These are phyloP conservation scores for Aureobasidium subglaciale DNA, from an alignment of 2,329 filamentous ascomycete species.

Conservation along the genomic window DNA sequence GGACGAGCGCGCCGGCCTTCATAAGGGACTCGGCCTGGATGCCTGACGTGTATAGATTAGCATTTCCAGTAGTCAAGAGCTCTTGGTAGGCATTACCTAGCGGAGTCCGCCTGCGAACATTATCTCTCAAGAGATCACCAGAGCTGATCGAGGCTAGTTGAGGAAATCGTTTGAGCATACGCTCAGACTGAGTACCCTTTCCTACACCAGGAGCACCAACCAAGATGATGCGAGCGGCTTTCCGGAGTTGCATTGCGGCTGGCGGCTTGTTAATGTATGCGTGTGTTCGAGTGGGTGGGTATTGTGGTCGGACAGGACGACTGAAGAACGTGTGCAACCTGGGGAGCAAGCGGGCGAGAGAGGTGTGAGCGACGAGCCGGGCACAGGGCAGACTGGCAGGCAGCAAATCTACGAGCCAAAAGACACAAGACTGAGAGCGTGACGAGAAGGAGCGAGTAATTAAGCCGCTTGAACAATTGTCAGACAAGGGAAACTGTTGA, in stretches of 20 bases:
- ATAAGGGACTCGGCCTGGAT: slow-evolving; percentile 87
- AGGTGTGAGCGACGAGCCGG: no score
- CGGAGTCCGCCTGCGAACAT: slow-evolving; percentile 82
- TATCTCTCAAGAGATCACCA: slow-evolving; percentile 82
- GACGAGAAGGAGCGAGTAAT: no score
- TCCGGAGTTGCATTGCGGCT: slow-evolving; percentile 44
- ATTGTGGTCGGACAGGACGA: background rate
- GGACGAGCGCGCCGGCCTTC: slow-evolving; percentile 80
- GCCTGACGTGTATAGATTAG: slow-evolving; percentile 50
- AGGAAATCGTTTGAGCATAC: slow-evolving; percentile 77
- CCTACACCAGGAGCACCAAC: slow-evolving; percentile 94
- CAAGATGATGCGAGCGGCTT: slow-evolving; percentile 85
- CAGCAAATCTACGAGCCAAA: no score
- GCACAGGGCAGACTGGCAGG: no score
- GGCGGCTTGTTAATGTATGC: background rate
- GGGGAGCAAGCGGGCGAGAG: no score
- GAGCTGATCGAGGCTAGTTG: slow-evolving; percentile 89
- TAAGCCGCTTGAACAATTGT: no score
- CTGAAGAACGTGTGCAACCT: background rate
- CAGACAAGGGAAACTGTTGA: background rate
- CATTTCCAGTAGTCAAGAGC: background rate
- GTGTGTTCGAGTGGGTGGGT: background rate
- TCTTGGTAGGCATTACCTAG: slow-evolving; percentile 54
- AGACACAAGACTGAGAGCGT: no score
- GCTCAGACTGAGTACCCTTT: slow-evolving; percentile 91